Evolutionary conservation across 441 rosid species (phyloP), one percentile per base, ranked within the genome.

Genomic region (Syzygium syzygioides): DNA sequence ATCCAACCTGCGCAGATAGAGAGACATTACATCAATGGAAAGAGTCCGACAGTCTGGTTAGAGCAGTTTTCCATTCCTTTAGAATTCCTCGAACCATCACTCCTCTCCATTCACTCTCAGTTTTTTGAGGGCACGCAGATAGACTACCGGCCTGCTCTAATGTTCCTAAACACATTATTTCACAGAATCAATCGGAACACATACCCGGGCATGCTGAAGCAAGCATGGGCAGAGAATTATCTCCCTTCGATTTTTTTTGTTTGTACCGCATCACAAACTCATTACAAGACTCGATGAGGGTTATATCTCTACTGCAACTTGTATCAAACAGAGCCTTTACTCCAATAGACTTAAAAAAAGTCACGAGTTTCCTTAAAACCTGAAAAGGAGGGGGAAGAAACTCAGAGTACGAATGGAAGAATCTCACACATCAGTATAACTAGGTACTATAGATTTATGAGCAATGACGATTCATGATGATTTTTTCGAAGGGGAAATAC

Each of bases 191-290:
- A 37, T 71, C 7, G 15, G 50, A 37, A 1, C 71, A 91, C 60
- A 60, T 89, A 98, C 98, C 99, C 90, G 99, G 99, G 90, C 99
- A 98, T 5, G 99, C 96, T 1, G 98, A 98, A 23, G 99, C 93
- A 88, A 98, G 95, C 95, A 98, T 92, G 85, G 99, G 99, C 4
- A 98, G 89, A 50, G 94, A 90, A 41, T 90, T 94, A 71, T 88
- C 93, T 86, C 89, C 92, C 64, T 85, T 87, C 52, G 90, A 91
- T 90, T 91, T 91, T 89, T 91, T 93, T 90, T 92, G 91, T 89
- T 94, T 95, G 91, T 93, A 96, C 26, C 99, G 96, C 79, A 54
- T 88, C 56, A 96, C 88, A 90, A 98, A 98, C 94, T 97, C 99
- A 86, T 94, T 95, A 90, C 99, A 98, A 89, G 98, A 89, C 93